phyloP scores from a whole-genome alignment of 176 grass and related monocot species.

The Typha latifolia region DNA sequence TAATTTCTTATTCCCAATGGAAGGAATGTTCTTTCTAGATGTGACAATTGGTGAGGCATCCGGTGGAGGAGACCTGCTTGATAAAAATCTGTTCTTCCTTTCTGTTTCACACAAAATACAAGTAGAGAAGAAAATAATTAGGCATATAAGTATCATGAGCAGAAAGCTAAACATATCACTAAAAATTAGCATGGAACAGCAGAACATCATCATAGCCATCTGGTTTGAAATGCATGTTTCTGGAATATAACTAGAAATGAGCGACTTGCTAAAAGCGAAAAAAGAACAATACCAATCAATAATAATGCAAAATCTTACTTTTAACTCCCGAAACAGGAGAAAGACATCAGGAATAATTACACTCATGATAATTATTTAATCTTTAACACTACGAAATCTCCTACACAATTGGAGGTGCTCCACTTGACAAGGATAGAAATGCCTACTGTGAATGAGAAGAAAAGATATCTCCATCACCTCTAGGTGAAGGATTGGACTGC shows the following conservation, averaged over 20 bases:
- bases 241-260: too few species aligned
- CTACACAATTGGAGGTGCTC: too few species aligned
- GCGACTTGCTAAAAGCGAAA: too few species aligned
- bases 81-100: constrained; percentile 37
- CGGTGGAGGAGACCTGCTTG: constrained; percentile 47
- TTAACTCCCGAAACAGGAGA: constrained; percentile 3
- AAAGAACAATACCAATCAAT: too few species aligned
- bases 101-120: constrained; percentile 38
- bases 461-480: constrained; percentile 32
- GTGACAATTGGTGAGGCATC: constrained; percentile 50
- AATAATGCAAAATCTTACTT: not conserved
- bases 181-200: not conserved
- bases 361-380: too few species aligned
- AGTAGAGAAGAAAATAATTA: constrained; percentile 1
- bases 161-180: not conserved
- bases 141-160: not conserved
- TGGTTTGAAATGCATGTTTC: too few species aligned
- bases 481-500: constrained; percentile 38
- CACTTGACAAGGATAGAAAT: too few species aligned
- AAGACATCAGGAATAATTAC: constrained; percentile 6
- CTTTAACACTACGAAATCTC: too few species aligned
- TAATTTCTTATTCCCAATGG: constrained; percentile 63
- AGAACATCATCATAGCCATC: too few species aligned
- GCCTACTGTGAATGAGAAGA: not conserved
- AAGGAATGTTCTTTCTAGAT: constrained; percentile 33